These are phyloP conservation scores for Podila horticola DNA, from an alignment of 192 early-diverging fungal species.

Conservation along the genomic window DNA sequence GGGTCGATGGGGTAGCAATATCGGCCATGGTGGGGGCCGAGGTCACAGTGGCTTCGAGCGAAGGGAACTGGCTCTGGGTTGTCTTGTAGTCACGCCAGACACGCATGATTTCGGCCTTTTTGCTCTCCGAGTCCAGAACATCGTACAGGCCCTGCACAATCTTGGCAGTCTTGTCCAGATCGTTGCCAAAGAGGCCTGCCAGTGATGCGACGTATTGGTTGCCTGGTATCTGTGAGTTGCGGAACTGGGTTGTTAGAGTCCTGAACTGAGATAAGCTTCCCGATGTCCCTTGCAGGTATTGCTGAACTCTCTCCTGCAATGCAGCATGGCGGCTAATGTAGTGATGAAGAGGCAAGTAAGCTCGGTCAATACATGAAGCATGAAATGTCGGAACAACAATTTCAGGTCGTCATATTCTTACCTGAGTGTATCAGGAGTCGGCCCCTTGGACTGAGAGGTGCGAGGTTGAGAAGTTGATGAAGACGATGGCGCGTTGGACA, in stretches of 20 bases:
- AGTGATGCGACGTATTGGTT: slow-evolving; percentile 56
- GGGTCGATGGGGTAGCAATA: slow-evolving; percentile 53
- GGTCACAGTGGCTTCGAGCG: slow-evolving; percentile 22
- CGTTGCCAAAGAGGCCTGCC: slow-evolving; percentile 43
- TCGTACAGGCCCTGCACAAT: slow-evolving; percentile 62
- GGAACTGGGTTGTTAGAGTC: slow-evolving; percentile 58
- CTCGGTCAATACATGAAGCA: too few species aligned
- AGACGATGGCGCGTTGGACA: slow-evolving; percentile 9
- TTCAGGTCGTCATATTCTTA: not conserved
- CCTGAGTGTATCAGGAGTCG: slow-evolving; percentile 27
- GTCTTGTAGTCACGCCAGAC: slow-evolving; percentile 77
- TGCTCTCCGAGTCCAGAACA: slow-evolving; percentile 59
- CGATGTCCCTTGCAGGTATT: slow-evolving; percentile 35
- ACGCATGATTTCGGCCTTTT: slow-evolving; percentile 67
- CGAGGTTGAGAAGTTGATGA: not conserved
- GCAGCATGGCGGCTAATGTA: slow-evolving; percentile 43
- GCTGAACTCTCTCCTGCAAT: slow-evolving; percentile 54
- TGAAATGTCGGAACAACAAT: not conserved
- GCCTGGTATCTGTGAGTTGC: slow-evolving; percentile 52
- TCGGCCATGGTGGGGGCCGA: slow-evolving; percentile 38
- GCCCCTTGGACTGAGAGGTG: not conserved
- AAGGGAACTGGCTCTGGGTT: slow-evolving; percentile 50
- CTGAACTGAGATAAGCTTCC: slow-evolving; percentile 59
- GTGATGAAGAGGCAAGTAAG: slow-evolving; percentile 3
- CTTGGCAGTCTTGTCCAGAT: slow-evolving; percentile 55